Evolutionary conservation across 2,329 filamentous ascomycete genomes (phyloP).

Genomic region (Sordariomycetes sp.): DNA sequence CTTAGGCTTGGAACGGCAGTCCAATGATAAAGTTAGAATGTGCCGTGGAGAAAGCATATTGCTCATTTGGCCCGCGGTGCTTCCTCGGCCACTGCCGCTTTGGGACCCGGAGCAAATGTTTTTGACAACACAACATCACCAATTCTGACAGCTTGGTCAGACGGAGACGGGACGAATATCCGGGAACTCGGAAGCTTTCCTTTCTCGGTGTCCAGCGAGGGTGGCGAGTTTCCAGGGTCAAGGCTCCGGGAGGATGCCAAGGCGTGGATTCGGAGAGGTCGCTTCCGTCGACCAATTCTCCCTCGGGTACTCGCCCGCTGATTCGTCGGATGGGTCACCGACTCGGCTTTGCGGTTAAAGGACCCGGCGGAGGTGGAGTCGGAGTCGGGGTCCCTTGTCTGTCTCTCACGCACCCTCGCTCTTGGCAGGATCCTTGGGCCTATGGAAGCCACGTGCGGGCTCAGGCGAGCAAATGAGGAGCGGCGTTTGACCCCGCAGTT

Average conservation of each 20-base stretch:
- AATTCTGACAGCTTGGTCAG: not conserved
- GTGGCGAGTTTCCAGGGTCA: no score
- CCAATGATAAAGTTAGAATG: no score
- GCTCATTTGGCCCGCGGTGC: not conserved
- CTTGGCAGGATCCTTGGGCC: not conserved
- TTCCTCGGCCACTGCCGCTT: not conserved
- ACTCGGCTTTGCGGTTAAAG: not conserved
- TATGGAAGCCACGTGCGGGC: not conserved
- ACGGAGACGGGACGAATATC: not conserved
- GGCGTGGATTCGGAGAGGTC: not conserved
- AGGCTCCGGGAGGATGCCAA: not conserved
- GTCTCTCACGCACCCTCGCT: not conserved
- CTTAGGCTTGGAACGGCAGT: no score
- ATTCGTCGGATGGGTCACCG: not conserved
- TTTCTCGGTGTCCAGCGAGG: not conserved
- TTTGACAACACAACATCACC: not conserved
- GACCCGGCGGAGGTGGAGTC: not conserved
- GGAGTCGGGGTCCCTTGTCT: not conserved
- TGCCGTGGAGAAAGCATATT: not conserved
- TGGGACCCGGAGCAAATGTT: not conserved
- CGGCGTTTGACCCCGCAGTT: not conserved
- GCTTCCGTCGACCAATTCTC: not conserved
- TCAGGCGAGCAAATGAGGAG: not conserved
- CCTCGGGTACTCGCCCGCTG: not conserved
- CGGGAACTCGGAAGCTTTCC: not conserved